A percentile compares a stretch with the other conserved stretches of the same genome.
These are phyloP conservation scores for Cubamyces sp. DNA, from an alignment of 768 basidiomycete species.

Conservation along the genomic window DNA sequence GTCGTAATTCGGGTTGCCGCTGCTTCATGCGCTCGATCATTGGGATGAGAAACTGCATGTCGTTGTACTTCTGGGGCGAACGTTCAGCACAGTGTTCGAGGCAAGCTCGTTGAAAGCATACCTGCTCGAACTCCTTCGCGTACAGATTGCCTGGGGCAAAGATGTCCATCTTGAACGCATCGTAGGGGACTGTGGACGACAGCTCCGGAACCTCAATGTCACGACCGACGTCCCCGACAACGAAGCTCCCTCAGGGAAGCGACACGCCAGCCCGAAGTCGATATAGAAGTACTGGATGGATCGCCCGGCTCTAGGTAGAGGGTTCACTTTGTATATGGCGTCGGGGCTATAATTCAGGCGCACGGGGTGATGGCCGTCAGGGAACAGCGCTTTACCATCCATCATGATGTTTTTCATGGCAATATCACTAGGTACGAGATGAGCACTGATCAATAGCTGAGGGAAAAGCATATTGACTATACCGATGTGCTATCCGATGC, in stretches of 20 bases:
- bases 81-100: too few species aligned
- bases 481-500: too few species aligned
- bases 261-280: conserved; percentile 27
- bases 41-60: too few species aligned
- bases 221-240: not conserved
- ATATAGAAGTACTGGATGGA: conserved; percentile 37
- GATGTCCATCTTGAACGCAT: too few species aligned
- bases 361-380: conserved; percentile 27
- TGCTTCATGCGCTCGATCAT: too few species aligned
- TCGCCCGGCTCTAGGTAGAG: conserved; percentile 37
- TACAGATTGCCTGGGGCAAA: too few species aligned
- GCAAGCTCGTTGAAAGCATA: too few species aligned
- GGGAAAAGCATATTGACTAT: not conserved
- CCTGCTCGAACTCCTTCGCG: too few species aligned
- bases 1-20: not conserved
- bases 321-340: conserved; percentile 35
- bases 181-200: too few species aligned
- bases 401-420: conserved; percentile 25
- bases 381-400: conserved; percentile 23
- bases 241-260: conserved; percentile 24
- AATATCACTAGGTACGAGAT: not conserved
- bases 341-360: conserved; percentile 37
- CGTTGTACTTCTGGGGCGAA: too few species aligned
- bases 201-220: too few species aligned
- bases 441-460: too few species aligned